phyloP scores from a whole-genome alignment of 176 grass and related monocot genomes.

The Ananas comosus region DNA sequence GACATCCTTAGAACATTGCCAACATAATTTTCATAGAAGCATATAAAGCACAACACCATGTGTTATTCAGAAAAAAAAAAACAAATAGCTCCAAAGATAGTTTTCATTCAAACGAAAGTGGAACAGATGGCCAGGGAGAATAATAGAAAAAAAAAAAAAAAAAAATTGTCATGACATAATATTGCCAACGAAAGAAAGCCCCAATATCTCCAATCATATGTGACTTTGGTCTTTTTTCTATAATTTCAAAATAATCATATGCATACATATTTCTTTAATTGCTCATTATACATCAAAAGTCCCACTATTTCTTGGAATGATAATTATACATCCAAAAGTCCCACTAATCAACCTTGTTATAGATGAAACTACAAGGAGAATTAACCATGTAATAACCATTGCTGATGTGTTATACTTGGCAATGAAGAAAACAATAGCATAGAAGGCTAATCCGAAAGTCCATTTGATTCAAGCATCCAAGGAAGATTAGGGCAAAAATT shows the following conservation, averaged over 20 bases:
- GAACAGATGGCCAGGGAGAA: too few relatives aligned
- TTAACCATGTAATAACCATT: neutral
- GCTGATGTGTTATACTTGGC: too few relatives aligned
- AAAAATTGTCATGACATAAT: too few relatives aligned
- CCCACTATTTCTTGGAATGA: too few relatives aligned
- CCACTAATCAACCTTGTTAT: too few relatives aligned
- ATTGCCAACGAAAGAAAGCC: too few relatives aligned
- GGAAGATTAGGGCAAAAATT: constrained; percentile 6
- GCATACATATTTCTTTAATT: neutral
- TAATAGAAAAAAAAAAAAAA: too few relatives aligned
- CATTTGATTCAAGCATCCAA: neutral
- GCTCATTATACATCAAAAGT: too few relatives aligned
- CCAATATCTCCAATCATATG: too few relatives aligned
- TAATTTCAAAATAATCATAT: neutral
- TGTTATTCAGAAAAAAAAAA: neutral
- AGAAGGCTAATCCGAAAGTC: neutral
- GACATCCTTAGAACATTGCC: neutral
- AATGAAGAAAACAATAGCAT: neutral
- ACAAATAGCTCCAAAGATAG: neutral
- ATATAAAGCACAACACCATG: neutral
- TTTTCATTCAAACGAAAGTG: neutral
- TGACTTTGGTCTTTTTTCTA: too few relatives aligned
- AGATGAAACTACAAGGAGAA: neutral
- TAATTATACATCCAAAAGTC: too few relatives aligned
- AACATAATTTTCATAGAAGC: neutral